phyloP scores from a whole-genome alignment of 805 yeast genomes.

The Limtongia smithiae region DNA sequence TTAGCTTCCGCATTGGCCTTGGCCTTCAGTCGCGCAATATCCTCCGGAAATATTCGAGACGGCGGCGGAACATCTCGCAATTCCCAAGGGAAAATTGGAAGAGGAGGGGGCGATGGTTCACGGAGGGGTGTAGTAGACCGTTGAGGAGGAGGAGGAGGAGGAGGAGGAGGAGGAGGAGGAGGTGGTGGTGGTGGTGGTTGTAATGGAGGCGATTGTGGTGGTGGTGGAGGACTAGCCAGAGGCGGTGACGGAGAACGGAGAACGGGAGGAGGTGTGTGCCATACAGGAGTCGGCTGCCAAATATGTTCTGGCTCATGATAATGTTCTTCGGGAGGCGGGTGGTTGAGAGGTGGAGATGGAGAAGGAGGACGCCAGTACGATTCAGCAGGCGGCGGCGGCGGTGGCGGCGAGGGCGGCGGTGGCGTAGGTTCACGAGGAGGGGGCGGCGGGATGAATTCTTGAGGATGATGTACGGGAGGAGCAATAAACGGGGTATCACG shows the following conservation, averaged over 20 bases:
- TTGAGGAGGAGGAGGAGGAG: background rate
- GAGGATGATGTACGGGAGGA: constrained; percentile 10
- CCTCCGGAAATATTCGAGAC: constrained; percentile 24
- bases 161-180: constrained; percentile 11
- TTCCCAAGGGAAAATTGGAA: constrained; percentile 30
- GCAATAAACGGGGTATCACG: constrained; percentile 17
- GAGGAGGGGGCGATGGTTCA: constrained; percentile 20
- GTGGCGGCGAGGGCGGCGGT: background rate
- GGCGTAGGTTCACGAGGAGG: constrained; percentile 18
- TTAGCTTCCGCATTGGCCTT: background rate
- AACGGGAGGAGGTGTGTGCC: constrained; percentile 10
- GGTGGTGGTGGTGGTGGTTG: constrained; percentile 10
- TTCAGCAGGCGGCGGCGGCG: background rate
- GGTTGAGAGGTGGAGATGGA: background rate
- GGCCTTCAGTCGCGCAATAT: constrained; percentile 1
- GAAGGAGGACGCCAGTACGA: background rate
- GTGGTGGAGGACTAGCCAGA: background rate
- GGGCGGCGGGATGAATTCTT: constrained; percentile 9
- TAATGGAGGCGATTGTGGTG: constrained; percentile 7
- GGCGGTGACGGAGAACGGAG: constrained; percentile 9
- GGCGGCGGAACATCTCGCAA: constrained; percentile 3
- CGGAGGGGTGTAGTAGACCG: constrained; percentile 2
- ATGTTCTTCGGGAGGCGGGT: background rate
- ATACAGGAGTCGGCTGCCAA: constrained; percentile 9
- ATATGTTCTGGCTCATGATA: background rate